Conservation (phyloP, 306 rosid genomes). For the Geum urbanum region DNA sequence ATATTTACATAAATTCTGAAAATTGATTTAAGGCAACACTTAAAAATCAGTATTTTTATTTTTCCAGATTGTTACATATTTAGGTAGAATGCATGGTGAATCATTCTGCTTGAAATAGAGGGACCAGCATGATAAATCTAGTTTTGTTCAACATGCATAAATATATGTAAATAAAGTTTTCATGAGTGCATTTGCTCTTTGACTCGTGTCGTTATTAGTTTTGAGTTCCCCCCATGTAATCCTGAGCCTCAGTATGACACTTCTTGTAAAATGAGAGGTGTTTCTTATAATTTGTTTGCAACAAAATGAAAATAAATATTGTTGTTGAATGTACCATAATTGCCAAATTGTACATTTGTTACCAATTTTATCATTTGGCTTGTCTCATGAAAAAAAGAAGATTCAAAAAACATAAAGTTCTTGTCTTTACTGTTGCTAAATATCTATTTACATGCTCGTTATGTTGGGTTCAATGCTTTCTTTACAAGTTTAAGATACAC, state of each 20-base stretch:
- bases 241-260: background rate
- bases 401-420: background rate
- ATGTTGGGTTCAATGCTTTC: background rate
- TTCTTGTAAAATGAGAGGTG: background rate
- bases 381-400: background rate
- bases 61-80: too few species aligned
- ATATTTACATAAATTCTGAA: conserved; percentile 9
- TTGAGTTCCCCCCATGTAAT: background rate
- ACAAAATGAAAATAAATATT: background rate
- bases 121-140: background rate
- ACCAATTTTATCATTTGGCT: background rate
- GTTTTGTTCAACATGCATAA: background rate
- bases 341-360: background rate
- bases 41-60: too few species aligned
- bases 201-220: background rate
- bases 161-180: background rate
- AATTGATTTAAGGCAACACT: background rate
- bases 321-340: background rate
- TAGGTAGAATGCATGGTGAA: background rate
- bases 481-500: background rate
- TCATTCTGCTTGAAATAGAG: background rate
- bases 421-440: background rate
- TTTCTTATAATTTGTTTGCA: too few species aligned
- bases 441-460: too few species aligned
- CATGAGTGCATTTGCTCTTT: background rate